Conservation (phyloP, 306 rosid species). For the Delonix regia region DNA sequence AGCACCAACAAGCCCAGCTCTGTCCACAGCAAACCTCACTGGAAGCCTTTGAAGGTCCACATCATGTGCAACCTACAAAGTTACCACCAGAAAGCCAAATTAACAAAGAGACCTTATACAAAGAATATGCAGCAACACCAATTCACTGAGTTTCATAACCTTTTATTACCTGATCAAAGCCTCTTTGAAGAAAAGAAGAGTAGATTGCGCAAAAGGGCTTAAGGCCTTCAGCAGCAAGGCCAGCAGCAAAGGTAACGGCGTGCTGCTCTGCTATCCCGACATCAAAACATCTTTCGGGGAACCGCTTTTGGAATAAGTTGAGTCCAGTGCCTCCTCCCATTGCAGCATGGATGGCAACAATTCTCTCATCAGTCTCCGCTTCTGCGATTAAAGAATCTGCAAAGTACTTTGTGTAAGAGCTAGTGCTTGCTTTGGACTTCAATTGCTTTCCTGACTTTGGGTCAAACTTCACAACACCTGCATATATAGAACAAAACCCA, state of each 20-base stretch:
- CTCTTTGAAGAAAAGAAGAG: constrained; percentile 62
- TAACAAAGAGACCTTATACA: neutral
- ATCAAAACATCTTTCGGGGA: constrained; percentile 53
- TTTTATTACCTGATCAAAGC: constrained; percentile 41
- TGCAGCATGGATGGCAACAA: constrained; percentile 61
- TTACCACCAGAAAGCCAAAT: neutral
- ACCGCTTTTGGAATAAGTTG: constrained; percentile 48
- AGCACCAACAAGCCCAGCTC: constrained; percentile 62
- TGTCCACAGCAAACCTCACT: constrained; percentile 55
- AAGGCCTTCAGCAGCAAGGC: constrained; percentile 57
- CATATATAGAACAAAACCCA: neutral
- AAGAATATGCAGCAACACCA: neutral
- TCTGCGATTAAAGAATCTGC: constrained; percentile 52
- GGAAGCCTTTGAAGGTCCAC: constrained; percentile 63
- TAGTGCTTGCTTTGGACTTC: constrained; percentile 43
- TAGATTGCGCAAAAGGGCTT: constrained; percentile 62
- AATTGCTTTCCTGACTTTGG: constrained; percentile 52
- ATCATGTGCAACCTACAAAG: constrained; percentile 48
- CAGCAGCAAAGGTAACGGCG: constrained; percentile 60
- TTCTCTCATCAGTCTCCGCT: constrained; percentile 48
- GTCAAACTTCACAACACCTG: constrained; percentile 57
- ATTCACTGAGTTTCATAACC: neutral
- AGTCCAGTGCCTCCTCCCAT: constrained; percentile 70
- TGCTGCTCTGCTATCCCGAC: constrained; percentile 66
- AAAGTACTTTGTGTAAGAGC: constrained; percentile 52